Evolutionary conservation across 2,329 filamentous ascomycete genomes (phyloP).

Genomic region (Xylogone sp.): DNA sequence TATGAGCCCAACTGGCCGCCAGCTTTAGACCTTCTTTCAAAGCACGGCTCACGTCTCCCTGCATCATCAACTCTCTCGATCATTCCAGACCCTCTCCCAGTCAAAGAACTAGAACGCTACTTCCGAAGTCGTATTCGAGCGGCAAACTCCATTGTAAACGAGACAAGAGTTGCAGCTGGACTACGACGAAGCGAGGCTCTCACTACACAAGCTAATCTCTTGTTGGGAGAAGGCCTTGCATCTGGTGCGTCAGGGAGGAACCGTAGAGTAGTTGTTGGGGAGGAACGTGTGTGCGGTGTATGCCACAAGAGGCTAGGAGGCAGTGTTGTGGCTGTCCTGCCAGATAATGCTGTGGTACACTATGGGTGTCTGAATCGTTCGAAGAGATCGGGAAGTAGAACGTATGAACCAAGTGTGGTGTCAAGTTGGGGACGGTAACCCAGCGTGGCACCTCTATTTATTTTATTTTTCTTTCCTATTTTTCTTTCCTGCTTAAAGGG

Average conservation of each 20-base stretch:
- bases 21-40: constrained; percentile 82
- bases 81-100: constrained; percentile 75
- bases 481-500: neutral
- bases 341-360: constrained; percentile 78
- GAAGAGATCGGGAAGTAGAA: constrained; percentile 19
- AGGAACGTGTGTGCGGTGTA: constrained; percentile 86
- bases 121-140: constrained; percentile 87
- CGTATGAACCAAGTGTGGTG: constrained; percentile 9
- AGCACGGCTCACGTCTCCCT: constrained; percentile 87
- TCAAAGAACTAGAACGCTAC: constrained; percentile 80
- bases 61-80: constrained; percentile 81
- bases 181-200: constrained; percentile 77
- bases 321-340: constrained; percentile 85
- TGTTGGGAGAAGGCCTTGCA: constrained; percentile 65
- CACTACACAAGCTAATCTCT: constrained; percentile 67
- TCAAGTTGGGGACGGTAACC: neutral
- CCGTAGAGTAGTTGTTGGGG: constrained; percentile 72
- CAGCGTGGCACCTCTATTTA: neutral
- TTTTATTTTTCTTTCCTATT: neutral
- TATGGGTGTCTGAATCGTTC: constrained; percentile 67
- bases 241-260: constrained; percentile 53
- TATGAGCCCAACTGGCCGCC: constrained; percentile 71
- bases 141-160: constrained; percentile 77
- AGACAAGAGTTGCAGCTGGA: constrained; percentile 72
- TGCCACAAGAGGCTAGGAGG: constrained; percentile 92